Evolutionary conservation across 192 early-diverging fungal genomes (phyloP).

Genomic region (Tieghemiomyces parasiticus): DNA sequence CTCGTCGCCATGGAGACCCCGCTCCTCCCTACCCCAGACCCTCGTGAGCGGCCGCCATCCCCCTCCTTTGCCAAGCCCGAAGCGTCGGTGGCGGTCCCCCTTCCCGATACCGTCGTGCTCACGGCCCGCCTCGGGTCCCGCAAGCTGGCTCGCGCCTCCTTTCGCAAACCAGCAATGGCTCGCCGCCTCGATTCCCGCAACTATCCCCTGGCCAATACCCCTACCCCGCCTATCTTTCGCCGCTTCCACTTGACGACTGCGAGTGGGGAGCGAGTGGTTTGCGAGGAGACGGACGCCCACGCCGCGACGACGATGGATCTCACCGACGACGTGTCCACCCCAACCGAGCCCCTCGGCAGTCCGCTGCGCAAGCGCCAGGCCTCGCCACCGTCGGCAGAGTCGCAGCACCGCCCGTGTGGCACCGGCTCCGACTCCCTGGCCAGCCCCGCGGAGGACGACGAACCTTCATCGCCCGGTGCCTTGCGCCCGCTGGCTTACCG

Average conservation of each 20-base stretch:
- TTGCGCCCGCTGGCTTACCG: neutral
- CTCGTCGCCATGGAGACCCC: neutral
- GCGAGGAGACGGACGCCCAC: slow-evolving; percentile 4
- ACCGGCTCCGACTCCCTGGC: neutral
- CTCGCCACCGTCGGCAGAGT: too few species aligned
- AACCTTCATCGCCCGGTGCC: too few species aligned
- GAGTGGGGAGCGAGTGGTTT: neutral
- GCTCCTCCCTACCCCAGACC: neutral
- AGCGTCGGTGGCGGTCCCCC: too few species aligned
- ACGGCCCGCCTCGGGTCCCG: slow-evolving; percentile 1
- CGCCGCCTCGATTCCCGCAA: neutral
- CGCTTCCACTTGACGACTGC: slow-evolving; percentile 4
- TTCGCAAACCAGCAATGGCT: slow-evolving; percentile 6
- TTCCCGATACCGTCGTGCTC: slow-evolving; percentile 1
- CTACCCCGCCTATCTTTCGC: slow-evolving; percentile 9
- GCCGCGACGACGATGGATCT: neutral
- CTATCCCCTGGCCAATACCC: slow-evolving; percentile 1
- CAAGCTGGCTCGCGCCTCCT: slow-evolving; percentile 1
- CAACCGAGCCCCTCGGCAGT: neutral
- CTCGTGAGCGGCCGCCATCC: neutral
- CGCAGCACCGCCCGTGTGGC: too few species aligned
- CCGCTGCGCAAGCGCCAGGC: slow-evolving; percentile 11
- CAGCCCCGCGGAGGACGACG: too few species aligned
- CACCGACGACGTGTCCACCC: too few species aligned
- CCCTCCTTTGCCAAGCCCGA: neutral